A percentile compares a stretch with the other conserved stretches of the same genome.
Evolutionary conservation across 2,329 filamentous ascomycete genomes (phyloP).

Genomic region (Colletotrichum lini): DNA sequence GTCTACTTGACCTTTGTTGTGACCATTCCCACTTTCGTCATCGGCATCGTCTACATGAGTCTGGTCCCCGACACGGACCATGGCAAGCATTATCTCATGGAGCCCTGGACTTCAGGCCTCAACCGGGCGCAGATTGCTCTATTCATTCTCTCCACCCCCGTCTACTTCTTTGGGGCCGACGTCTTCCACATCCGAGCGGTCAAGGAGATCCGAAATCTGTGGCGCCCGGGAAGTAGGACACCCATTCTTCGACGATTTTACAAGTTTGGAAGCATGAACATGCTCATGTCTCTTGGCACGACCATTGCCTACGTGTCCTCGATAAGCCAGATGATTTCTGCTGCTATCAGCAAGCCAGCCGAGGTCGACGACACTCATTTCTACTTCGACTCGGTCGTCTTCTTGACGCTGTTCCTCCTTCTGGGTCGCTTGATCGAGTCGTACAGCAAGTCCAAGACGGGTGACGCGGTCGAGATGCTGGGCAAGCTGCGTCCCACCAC

Average conservation of each 20-base stretch:
- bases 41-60: constrained; percentile 94
- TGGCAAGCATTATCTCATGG: constrained; percentile 77
- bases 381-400: constrained; percentile 95
- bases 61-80: constrained; percentile 74
- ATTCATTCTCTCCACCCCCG: constrained; percentile 85
- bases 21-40: constrained; percentile 86
- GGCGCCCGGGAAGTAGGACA: constrained; percentile 81
- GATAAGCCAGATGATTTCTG: constrained; percentile 80
- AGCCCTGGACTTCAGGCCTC: constrained; percentile 79
- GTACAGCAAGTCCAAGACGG: constrained; percentile 92
- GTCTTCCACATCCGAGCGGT: constrained; percentile 85
- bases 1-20: constrained; percentile 77
- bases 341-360: constrained; percentile 57
- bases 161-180: constrained; percentile 90
- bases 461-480: constrained; percentile 86
- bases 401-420: constrained; percentile 90
- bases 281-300: constrained; percentile 90
- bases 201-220: constrained; percentile 84
- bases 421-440: constrained; percentile 83
- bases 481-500: constrained; percentile 83
- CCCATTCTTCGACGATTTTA: constrained; percentile 84
- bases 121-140: constrained; percentile 84
- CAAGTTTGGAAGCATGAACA: constrained; percentile 97
- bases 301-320: constrained; percentile 90
- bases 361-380: constrained; percentile 66